Percentiles rank a stretch among this genome's conserved stretches.
Conservation (phyloP, 2,329 filamentous ascomycete genomes). For the Fusarium sp. region DNA sequence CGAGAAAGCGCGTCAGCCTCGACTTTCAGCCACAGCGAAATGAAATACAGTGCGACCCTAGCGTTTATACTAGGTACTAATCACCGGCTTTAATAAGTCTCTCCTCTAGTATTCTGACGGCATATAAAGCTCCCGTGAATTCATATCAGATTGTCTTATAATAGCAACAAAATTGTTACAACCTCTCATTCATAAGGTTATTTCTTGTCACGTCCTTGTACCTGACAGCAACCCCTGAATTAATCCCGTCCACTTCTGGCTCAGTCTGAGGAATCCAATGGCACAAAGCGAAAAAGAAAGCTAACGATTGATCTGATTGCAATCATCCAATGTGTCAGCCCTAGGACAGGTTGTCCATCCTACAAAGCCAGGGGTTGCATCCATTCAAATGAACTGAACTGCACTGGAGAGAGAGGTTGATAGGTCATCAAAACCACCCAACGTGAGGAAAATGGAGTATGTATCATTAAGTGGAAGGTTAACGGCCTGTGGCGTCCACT, state of each 20-base stretch:
- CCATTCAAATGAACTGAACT: background rate
- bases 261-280: background rate
- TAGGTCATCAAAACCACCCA: background rate
- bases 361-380: background rate
- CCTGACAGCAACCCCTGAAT: background rate
- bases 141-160: background rate
- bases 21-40: conserved; percentile 8
- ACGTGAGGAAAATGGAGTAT: background rate
- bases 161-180: background rate
- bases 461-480: background rate
- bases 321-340: background rate
- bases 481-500: background rate
- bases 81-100: background rate
- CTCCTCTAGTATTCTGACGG: background rate
- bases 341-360: background rate
- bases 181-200: background rate
- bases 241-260: background rate
- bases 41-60: background rate
- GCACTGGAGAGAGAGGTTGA: background rate
- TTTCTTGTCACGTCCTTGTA: background rate
- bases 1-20: conserved; percentile 1
- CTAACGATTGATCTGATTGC: background rate
- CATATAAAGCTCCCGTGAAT: background rate
- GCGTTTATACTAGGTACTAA: background rate
- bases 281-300: background rate